Percentiles rank a stretch among this genome's conserved stretches.
phyloP scores from a whole-genome alignment of 371 early-diverging fungal genomes.

The Mucor irregularis region DNA sequence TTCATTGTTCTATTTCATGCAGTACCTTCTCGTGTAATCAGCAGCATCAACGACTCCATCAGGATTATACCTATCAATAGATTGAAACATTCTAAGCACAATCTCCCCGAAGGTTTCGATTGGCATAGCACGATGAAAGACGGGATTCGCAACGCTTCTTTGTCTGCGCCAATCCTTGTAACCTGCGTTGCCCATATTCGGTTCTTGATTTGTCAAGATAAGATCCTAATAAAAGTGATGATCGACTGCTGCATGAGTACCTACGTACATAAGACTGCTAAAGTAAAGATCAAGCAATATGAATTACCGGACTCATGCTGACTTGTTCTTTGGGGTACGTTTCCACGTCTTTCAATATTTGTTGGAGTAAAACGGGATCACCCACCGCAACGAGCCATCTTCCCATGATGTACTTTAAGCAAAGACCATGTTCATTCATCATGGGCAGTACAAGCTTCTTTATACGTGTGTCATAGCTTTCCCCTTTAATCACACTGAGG shows the following conservation, averaged over 20 bases:
- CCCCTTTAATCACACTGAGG: slow-evolving; percentile 16
- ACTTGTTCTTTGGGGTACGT: slow-evolving; percentile 25
- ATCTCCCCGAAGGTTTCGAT: slow-evolving; percentile 29
- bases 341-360: slow-evolving; percentile 19
- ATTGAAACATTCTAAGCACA: slow-evolving; percentile 15
- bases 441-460: slow-evolving; percentile 18
- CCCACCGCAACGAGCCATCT: slow-evolving; percentile 28
- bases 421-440: slow-evolving; percentile 29
- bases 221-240: slow-evolving; percentile 2
- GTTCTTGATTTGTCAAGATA: slow-evolving; percentile 13
- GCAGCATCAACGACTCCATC: slow-evolving; percentile 11
- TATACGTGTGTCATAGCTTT: slow-evolving; percentile 23
- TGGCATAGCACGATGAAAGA: slow-evolving; percentile 35
- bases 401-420: slow-evolving; percentile 28
- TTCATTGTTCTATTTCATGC: not conserved
- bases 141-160: slow-evolving; percentile 33
- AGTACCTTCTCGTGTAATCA: slow-evolving; percentile 18
- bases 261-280: not conserved
- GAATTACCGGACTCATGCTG: slow-evolving; percentile 22
- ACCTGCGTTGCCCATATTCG: slow-evolving; percentile 14
- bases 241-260: not conserved
- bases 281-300: not conserved
- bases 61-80: slow-evolving; percentile 7
- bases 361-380: slow-evolving; percentile 25
- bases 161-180: slow-evolving; percentile 9